Evolutionary conservation across 1,284 basidiomycete species (phyloP), one percentile per base, ranked within the genome.

Genomic region (Leucoagaricus sp.): DNA sequence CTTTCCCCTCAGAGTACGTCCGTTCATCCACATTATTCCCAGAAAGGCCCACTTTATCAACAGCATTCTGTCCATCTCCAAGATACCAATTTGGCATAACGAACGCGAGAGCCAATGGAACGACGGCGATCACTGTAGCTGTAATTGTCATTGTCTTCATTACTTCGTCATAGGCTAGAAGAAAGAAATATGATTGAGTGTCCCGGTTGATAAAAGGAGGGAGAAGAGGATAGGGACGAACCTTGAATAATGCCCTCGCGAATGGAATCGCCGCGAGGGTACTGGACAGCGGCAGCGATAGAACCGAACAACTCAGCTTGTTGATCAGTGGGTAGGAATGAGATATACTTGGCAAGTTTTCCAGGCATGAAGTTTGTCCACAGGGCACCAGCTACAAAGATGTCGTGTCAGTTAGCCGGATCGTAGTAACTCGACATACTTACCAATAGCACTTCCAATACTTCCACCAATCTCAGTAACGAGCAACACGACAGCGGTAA

Each of bases 401-500:
- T n/a, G 26, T 47, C 29, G 21, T 17, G 40, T 25, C 5, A 3
- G 28, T 38, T 15, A 56, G n/a, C n/a, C n/a, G n/a, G n/a, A n/a
- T n/a, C n/a, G n/a, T n/a, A n/a, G n/a, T 17, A 23, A 47, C 78
- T 6, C 57, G n/a, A n/a, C n/a, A n/a, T n/a, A n/a, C n/a, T n/a
- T n/a, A 83, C 81, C 81, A 48, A 87, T 77, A 6, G 87, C 87
- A 23, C 75, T 81, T n/a, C 91, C 89, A 17, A 90, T 78, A 0
- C 83, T 83, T 17, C 85, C 86, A 44, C 91, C 91, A 58, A 92
- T 86, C 69, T 94, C 91, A 10, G 88, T 87, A 64, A 91, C 80
- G 38, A 95, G 79, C 33, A 94, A 76, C 13, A 93, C 84, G 60
- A 94, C 77, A 0, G 93, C 93, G 4, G 89, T 94, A 52, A 89